Evolutionary conservation across 768 basidiomycete genomes (phyloP), one percentile per base, ranked within the genome.

Genomic region (Amanita molliuscula): DNA sequence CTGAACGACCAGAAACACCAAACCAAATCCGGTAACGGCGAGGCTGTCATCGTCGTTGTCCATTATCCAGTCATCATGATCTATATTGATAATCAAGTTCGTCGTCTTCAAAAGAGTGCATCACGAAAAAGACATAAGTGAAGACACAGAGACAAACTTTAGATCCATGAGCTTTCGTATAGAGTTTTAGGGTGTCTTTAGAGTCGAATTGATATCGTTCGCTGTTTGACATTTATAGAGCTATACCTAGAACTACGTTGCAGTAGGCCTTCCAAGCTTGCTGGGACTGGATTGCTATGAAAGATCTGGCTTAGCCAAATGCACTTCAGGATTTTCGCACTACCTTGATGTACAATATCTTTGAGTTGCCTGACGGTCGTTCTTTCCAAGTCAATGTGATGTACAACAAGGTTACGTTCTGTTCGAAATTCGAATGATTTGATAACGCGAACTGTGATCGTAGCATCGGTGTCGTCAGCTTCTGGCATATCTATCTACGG

Each of bases 71-170:
- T 91, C 88, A 51, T 98, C 95, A 59, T 94, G 79, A 60, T 96
- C 92, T 51, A 98, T 76, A 65, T 99, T 99, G 62, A 99, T 97
- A 65, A 99, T 97, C 25, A 99, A 74, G 68, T 99, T 98, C 28
- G 88, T 88, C 1, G 94, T 95, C 95, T 97, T 58, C 13, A 31
- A 31, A 31, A 35, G 44, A 51, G 33, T 41, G 45, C 23, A 5
- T 23, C 33, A 29, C 31, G 6, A 18, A 45, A 38, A 5, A 37
- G 15, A 44, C 8, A 2, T 6, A 6, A 23, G 23, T 34, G 21
- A 20, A 44, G 41, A 38, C 49, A 48, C 29, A 13, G 43, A 23
- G 44, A 54, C 65, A 16, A 46, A 87, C 95, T 78, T 99, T 99
- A 48, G 91, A 77, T 9, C 94, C 93, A 61, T 98, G 95, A 2